Percentiles rank a stretch among this genome's conserved stretches.
phyloP scores from a whole-genome alignment of 805 yeast species.

The Priceomyces castillae region DNA sequence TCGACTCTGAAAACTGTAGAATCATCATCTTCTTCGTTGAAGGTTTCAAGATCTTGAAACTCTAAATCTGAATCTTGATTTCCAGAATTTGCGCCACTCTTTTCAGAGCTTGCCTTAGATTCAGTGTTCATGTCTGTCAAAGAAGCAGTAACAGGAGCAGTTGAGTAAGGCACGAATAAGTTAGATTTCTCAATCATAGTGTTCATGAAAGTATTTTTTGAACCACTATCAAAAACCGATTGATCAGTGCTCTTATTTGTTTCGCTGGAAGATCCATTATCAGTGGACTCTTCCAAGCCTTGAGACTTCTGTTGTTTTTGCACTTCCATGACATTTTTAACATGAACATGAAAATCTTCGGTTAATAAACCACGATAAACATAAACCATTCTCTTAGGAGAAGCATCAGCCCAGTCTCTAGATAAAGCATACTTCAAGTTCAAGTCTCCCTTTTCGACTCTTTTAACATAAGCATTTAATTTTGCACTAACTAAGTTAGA shows the following conservation, averaged over 20 bases:
- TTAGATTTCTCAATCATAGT: constrained; percentile 39
- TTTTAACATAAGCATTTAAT: constrained; percentile 78
- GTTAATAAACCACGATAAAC: constrained; percentile 78
- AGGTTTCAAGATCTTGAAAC: constrained; percentile 49
- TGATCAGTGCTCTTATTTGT: constrained; percentile 45
- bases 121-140: constrained; percentile 31
- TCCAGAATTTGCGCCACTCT: constrained; percentile 4
- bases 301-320: constrained; percentile 32
- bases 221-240: constrained; percentile 52
- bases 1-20: constrained; percentile 35
- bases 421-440: constrained; percentile 69
- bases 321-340: constrained; percentile 58
- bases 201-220: constrained; percentile 44
- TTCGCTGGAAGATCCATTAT: constrained; percentile 34
- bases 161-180: constrained; percentile 62
- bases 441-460: constrained; percentile 80
- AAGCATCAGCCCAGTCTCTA: constrained; percentile 89
- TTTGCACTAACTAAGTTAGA: constrained; percentile 81
- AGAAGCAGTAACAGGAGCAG: constrained; percentile 78
- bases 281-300: constrained; percentile 27
- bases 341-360: constrained; percentile 71
- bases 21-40: constrained; percentile 42
- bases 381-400: constrained; percentile 86
- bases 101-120: constrained; percentile 2
- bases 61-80: constrained; percentile 40